Base-by-base conservation (phyloP, 805 yeast species). In the Tetrapisispora phaffii region DNA sequence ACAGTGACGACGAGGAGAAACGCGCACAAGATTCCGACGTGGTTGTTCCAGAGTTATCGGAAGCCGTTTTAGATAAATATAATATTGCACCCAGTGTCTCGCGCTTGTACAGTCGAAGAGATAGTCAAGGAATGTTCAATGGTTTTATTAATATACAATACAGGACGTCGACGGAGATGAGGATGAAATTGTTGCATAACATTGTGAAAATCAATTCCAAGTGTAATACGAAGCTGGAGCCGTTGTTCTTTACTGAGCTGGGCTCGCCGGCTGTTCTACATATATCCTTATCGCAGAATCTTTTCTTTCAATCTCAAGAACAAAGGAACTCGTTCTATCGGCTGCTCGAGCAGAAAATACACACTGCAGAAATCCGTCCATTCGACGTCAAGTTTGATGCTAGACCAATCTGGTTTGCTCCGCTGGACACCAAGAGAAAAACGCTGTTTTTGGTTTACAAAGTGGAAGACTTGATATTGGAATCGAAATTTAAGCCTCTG, bases 181-280 rank as follows among this genome's bases (percentile, higher is more conserved):
- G 56, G 16, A 38, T 16, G 9, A n/a, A 39, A 13, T 35, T 60
- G n/a, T n/a, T 39, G 6, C 16, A 33, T 8, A 34, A 33, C 8
- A 24, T 41, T 17, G 12, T n/a, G 7, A 12, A 46, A 46, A 3
- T 39, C 10, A 53, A 53, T 34, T 26, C 29, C 7, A 38, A 16
- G 7, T 29, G 36, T 23, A 19, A 20, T 8, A 26, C 32, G 10
- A 22, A 36, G 3, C 21, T 37, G 45, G 9, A 40, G 39, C 65
- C 67, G 1, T 35, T 55, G 35, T 55, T 47, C 38, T n/a, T 48
- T 8, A 50, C 56, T 16, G 40, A 52, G 2, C 46, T 61, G 20
- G 64, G 65, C 1, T 49, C 65, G 4, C 61, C 61, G 2, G 19
- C 42, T 13, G 57, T 61, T 1, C 45, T 63, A 26, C 67, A 63